Evolutionary conservation across 352 stramenopile genomes (phyloP), one percentile per base, ranked within the genome.

Genomic region (Elongisporangium senticosum): DNA sequence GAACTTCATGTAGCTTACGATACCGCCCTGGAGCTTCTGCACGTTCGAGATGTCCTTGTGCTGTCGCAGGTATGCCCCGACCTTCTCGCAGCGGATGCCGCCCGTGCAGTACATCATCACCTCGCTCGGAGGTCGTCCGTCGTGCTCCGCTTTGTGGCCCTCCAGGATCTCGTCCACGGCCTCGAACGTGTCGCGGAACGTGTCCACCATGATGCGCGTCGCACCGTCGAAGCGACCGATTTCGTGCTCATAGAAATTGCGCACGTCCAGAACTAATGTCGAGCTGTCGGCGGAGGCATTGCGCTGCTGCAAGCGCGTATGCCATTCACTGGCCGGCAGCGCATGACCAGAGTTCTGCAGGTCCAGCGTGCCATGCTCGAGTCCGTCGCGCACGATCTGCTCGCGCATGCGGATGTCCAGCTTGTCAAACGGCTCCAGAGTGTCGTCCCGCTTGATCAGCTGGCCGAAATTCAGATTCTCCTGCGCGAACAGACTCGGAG

Each of bases 381-480:
- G 83, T 23, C 90, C 95, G 70, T 98, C 95, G 14, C 90, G 83
- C 15, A 98, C 80, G 51, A 98, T 88, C 61, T 97, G 87, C 7
- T 71, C 40, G 4, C 93, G 84, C 6, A 97, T 88, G 26, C 93
- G 78, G 50, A 98, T 74, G 59, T 98, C 88, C 23, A 98, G 72
- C 64, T 71, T 93, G 62, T 65, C 69, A 70, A 83, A 96, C 19
- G 66, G 75, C 33, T 80, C 54, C 13, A 57, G 43, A 26, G 53
- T 2, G 17, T 58, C 14, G 3, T 47, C 55, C 15, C 65, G 48
- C 15, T 71, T 64, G 58, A 72, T 64, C 40, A 71, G 58, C 10
- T 71, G 67, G 2, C 67, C 67, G 40, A 65, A 64, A 23, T 71
- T 65, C n/a, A 75, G 57, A 13, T 67, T 71, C 13, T 60, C 60